Conservation (phyloP, 306 rosid species). For the Dryas octopetala region DNA sequence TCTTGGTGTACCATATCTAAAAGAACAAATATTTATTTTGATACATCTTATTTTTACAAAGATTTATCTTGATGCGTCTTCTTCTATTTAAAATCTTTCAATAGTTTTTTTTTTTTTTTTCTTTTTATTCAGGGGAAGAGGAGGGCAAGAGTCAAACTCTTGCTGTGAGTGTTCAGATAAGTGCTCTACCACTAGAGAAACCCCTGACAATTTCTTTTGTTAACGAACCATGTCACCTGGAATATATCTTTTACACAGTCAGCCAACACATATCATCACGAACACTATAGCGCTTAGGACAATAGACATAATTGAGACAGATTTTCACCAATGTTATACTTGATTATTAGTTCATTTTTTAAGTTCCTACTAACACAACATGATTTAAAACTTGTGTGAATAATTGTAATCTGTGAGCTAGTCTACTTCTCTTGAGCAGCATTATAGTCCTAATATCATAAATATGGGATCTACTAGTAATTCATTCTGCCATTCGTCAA, state of each 20-base stretch:
- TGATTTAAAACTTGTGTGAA: neutral
- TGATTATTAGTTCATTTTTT: neutral
- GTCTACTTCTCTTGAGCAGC: neutral
- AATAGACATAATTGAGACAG: too few species aligned
- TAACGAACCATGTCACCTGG: neutral
- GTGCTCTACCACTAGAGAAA: neutral
- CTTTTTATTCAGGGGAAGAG: neutral
- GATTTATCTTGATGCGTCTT: neutral
- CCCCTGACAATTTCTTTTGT: neutral
- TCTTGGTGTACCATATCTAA: neutral
- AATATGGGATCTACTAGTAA: neutral
- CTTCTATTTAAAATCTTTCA: neutral
- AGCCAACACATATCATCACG: neutral
- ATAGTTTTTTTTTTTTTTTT: neutral
- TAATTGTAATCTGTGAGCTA: neutral
- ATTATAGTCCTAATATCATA: neutral
- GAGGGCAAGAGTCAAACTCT: too few species aligned
- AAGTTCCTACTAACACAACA: neutral
- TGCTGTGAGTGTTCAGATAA: neutral
- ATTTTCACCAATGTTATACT: neutral
- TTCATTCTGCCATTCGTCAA: neutral
- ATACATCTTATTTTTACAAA: neutral
- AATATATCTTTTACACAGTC: neutral
- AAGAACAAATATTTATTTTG: neutral
- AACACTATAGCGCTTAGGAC: too few species aligned